phyloP scores from a whole-genome alignment of 257 asterid genomes.

The Agastache rugosa region DNA sequence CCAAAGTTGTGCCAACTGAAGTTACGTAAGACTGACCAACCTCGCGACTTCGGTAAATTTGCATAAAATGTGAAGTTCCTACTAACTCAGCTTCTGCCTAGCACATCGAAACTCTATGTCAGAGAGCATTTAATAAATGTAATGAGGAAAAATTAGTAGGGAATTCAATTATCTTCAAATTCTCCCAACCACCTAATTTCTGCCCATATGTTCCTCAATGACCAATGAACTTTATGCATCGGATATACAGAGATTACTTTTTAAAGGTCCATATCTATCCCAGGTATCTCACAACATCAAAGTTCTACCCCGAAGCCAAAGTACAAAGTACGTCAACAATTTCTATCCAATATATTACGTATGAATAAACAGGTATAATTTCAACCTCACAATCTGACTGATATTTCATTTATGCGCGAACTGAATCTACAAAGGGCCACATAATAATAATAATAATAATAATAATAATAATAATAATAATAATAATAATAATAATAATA shows the following conservation, averaged over 20 bases:
- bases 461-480: neutral
- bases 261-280: neutral
- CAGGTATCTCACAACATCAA: neutral
- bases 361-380: neutral
- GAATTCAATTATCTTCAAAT: constrained; percentile 26
- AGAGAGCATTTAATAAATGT: constrained; percentile 18
- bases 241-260: too few species aligned
- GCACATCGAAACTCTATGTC: constrained; percentile 39
- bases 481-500: neutral
- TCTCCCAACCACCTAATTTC: neutral
- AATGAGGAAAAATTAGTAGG: neutral
- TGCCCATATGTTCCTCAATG: neutral
- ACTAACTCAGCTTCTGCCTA: constrained; percentile 57
- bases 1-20: constrained; percentile 82
- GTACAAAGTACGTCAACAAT: neutral
- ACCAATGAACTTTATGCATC: neutral
- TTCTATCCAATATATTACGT: neutral
- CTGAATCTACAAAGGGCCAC: neutral
- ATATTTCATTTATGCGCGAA: neutral
- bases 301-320: neutral
- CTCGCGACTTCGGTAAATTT: constrained; percentile 90
- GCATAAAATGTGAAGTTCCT: constrained; percentile 65
- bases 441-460: neutral
- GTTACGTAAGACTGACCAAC: constrained; percentile 93
- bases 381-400: constrained; percentile 2